Base-by-base conservation (phyloP, 345 rosid genomes). In the Boechera retrofracta region DNA sequence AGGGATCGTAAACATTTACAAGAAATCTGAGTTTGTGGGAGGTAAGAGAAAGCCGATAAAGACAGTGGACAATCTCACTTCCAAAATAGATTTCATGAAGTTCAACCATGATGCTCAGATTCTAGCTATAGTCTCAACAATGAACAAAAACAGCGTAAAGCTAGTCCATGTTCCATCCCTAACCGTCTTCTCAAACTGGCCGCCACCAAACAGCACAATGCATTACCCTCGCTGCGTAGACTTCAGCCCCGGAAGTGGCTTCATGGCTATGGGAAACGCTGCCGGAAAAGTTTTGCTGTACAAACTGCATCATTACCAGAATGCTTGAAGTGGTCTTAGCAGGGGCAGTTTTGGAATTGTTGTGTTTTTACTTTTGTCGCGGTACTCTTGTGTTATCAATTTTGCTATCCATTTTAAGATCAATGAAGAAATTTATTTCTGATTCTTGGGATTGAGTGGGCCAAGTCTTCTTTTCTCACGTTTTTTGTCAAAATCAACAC, bases 241-340 rank as follows among this genome's bases (percentile, higher is more conserved):
- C 81, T 90, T 92, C 81, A 94, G 97, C 69, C 98, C 96, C 3
- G 96, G 90, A 48, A 87, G 98, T 76, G 98, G 98, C 18, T 94
- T 92, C 83, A 85, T 91, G 93, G 98, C 92, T 6, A 83, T 92
- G 60, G 98, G 94, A 49, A 92, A 89, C 81, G 91, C 95, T 13
- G 88, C 91, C 2, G 95, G 97, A 32, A 89, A 92, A 80, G 97
- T 92, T 47, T 62, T 94, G 73, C 60, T 94, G 9, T 94, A 88
- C 79, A 95, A 90, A 89, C 76, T 95, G 83, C 97, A 90, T 71
- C 96, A 89, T 79, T 88, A 92, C 74, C 66, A 87, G 36, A 85
- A 86, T 61, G 99, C 99, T n/a, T 92, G 82, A 81, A 62, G 62
- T 57, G 67, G 58, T 24, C 71, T 70, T 35, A 26, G 28, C 38